phyloP scores from a whole-genome alignment of 192 early-diverging fungal species.

The Mortierella alpina region DNA sequence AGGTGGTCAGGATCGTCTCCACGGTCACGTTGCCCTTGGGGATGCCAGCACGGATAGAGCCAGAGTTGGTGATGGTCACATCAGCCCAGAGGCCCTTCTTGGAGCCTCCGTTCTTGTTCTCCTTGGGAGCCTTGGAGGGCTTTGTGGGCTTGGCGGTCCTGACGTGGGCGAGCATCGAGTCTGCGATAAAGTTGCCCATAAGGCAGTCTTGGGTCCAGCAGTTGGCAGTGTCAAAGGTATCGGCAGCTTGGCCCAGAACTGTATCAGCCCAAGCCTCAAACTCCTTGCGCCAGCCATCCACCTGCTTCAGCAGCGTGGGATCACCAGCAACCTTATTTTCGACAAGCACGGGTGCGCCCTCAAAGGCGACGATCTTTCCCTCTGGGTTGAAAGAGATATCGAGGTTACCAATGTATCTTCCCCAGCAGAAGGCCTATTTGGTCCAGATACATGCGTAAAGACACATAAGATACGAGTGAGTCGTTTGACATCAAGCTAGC shows the following conservation, averaged over 20 bases:
- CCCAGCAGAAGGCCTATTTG: slow-evolving; percentile 52
- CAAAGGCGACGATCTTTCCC: slow-evolving; percentile 58
- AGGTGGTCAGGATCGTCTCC: slow-evolving; percentile 59
- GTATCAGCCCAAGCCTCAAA: slow-evolving; percentile 50
- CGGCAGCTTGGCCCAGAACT: slow-evolving; percentile 52
- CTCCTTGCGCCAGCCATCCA: slow-evolving; percentile 52
- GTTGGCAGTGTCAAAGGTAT: slow-evolving; percentile 42
- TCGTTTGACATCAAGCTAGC: neutral
- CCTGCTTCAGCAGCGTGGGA: slow-evolving; percentile 29
- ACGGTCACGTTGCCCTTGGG: slow-evolving; percentile 61
- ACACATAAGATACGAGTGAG: neutral
- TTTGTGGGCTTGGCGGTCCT: neutral
- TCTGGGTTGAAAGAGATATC: slow-evolving; percentile 64
- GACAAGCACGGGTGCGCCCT: slow-evolving; percentile 68
- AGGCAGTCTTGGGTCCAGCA: slow-evolving; percentile 59
- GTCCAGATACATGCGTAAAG: neutral
- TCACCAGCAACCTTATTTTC: slow-evolving; percentile 60
- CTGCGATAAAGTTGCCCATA: slow-evolving; percentile 68
- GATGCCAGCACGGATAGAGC: slow-evolving; percentile 64
- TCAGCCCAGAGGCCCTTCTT: neutral
- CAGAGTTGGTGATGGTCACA: slow-evolving; percentile 64
- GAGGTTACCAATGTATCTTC: slow-evolving; percentile 65
- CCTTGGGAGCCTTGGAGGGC: slow-evolving; percentile 3
- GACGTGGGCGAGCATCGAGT: slow-evolving; percentile 61
- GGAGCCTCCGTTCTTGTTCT: neutral